phyloP scores from a whole-genome alignment of 345 rosid species.

The Hibiscus mutabilis region DNA sequence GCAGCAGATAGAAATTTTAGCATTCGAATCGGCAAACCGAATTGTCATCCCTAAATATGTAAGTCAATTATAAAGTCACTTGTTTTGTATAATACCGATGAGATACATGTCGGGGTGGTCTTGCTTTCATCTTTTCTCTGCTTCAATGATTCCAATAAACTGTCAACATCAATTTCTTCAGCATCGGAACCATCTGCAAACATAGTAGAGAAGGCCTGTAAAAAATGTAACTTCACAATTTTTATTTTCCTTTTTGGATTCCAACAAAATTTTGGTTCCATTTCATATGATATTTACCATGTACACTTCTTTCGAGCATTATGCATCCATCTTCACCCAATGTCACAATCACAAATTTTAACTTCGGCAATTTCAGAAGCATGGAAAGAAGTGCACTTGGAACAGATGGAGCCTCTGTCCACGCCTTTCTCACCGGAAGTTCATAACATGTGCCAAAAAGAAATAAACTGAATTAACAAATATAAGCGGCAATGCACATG shows the following conservation, averaged over 20 bases:
- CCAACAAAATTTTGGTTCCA: neutral
- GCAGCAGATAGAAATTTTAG: too few species aligned
- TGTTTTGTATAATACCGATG: slow-evolving; percentile 42
- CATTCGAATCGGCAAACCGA: too few species aligned
- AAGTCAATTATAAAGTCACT: neutral
- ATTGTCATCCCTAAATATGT: neutral
- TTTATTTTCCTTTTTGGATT: neutral
- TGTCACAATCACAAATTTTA: slow-evolving; percentile 77
- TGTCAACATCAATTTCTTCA: slow-evolving; percentile 58
- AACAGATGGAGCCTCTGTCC: slow-evolving; percentile 66
- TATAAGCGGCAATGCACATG: neutral
- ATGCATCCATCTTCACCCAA: slow-evolving; percentile 84
- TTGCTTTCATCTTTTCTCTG: slow-evolving; percentile 39
- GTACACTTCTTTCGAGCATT: slow-evolving; percentile 64
- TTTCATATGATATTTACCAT: slow-evolving; percentile 31
- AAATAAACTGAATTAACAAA: slow-evolving; percentile 3
- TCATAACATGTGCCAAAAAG: neutral
- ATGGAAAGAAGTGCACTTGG: slow-evolving; percentile 74
- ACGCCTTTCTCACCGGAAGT: slow-evolving; percentile 36
- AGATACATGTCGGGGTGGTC: slow-evolving; percentile 40
- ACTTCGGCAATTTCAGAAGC: slow-evolving; percentile 61
- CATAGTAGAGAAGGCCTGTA: neutral
- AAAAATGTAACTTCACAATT: neutral
- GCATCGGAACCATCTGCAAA: slow-evolving; percentile 27
- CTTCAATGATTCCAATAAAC: slow-evolving; percentile 40